Evolutionary conservation across 2,329 filamentous ascomycete species (phyloP).

Genomic region (Alternaria incomplexa): DNA sequence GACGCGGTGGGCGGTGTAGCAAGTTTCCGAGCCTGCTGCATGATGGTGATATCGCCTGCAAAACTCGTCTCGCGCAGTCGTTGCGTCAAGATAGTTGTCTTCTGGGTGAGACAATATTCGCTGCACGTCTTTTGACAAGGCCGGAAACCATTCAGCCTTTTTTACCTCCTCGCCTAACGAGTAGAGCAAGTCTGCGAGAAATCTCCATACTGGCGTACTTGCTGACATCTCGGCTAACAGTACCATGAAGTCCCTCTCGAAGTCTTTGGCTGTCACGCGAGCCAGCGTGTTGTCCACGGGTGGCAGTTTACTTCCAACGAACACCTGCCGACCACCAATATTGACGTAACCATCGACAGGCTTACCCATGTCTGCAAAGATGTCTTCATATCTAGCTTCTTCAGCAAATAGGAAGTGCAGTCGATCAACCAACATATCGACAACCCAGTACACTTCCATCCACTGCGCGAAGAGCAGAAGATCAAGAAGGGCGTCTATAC

Average conservation of each 20-base stretch:
- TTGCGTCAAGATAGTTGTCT: not conserved
- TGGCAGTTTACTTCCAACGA: not conserved
- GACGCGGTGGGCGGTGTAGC: not conserved
- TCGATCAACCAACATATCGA: not conserved
- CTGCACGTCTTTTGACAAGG: not conserved
- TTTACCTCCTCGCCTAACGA: not conserved
- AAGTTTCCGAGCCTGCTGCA: not conserved
- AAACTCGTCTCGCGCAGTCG: not conserved
- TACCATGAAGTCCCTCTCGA: not conserved
- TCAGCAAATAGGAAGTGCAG: not conserved
- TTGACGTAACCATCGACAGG: not conserved
- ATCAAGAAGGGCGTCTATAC: not conserved
- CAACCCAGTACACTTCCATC: not conserved
- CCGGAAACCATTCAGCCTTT: not conserved
- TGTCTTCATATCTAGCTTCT: not conserved
- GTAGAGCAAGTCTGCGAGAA: not conserved
- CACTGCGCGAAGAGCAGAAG: not conserved
- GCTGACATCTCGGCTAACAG: not conserved
- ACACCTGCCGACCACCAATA: not conserved
- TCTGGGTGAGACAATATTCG: not conserved
- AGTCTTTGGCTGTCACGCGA: not conserved
- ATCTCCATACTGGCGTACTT: not conserved
- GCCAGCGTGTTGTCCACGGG: not conserved
- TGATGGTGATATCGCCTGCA: slow-evolving; percentile 4
- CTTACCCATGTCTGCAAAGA: not conserved